Evolutionary conservation across 2,329 filamentous ascomycete genomes (phyloP).

Genomic region (Aspergillus niger): DNA sequence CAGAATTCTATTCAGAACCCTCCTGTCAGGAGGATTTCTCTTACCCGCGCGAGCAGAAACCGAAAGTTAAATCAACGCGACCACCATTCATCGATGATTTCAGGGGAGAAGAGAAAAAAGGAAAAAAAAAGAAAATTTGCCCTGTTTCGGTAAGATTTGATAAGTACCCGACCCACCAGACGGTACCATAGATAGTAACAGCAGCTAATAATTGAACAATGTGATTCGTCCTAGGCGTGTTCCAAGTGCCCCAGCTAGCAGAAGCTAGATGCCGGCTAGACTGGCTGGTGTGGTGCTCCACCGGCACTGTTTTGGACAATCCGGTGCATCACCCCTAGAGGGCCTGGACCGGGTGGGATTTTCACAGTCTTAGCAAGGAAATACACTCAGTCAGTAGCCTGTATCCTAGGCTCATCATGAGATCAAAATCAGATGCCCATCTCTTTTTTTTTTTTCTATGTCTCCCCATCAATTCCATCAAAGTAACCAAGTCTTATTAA

Average conservation of each 20-base stretch:
- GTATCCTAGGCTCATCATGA: no score
- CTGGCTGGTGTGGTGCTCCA: not conserved
- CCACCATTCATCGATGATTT: not conserved
- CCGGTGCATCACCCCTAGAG: not conserved
- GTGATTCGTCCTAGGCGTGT: slow-evolving; percentile 5
- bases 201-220: slow-evolving; percentile 8
- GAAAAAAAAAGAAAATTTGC: not conserved
- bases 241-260: not conserved
- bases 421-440: no score
- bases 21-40: not conserved
- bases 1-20: not conserved
- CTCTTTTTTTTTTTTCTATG: no score
- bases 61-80: not conserved
- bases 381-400: no score
- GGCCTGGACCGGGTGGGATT: slow-evolving; percentile 1
- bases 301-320: not conserved
- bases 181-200: slow-evolving; percentile 11
- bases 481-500: no score
- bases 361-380: not conserved
- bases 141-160: slow-evolving; percentile 11
- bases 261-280: slow-evolving; percentile 3
- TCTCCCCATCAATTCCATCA: no score
- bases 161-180: slow-evolving; percentile 8
- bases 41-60: not conserved
- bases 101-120: not conserved